A percentile compares a stretch with the other conserved stretches of the same genome.
These are phyloP conservation scores for Penicillium sp. DNA, from an alignment of 2,329 filamentous ascomycete genomes.

Conservation along the genomic window DNA sequence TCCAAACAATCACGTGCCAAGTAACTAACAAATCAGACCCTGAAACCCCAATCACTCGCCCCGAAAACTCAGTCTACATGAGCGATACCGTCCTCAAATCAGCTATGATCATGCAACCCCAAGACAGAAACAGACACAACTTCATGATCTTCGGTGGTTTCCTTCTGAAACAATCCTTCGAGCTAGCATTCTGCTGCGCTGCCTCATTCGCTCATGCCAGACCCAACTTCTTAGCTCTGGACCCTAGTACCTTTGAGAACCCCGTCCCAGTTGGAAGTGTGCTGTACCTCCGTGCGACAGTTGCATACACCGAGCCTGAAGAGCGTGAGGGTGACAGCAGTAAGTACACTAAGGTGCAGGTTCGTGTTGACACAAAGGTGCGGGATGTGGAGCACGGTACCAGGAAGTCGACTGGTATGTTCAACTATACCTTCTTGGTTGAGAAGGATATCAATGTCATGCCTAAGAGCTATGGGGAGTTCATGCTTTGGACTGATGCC, in stretches of 20 bases:
- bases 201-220: slow-evolving; percentile 68
- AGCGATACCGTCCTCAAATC: slow-evolving; percentile 63
- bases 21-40: slow-evolving; percentile 45
- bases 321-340: slow-evolving; percentile 45
- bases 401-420: slow-evolving; percentile 68
- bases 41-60: slow-evolving; percentile 54
- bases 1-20: neutral
- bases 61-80: slow-evolving; percentile 62
- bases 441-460: slow-evolving; percentile 65
- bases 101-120: slow-evolving; percentile 74
- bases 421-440: slow-evolving; percentile 73
- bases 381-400: slow-evolving; percentile 69
- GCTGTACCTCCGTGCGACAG: slow-evolving; percentile 69
- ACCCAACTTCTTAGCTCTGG: slow-evolving; percentile 70
- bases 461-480: slow-evolving; percentile 63
- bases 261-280: slow-evolving; percentile 74
- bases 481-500: slow-evolving; percentile 66
- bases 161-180: slow-evolving; percentile 72
- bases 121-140: slow-evolving; percentile 68
- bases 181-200: slow-evolving; percentile 73
- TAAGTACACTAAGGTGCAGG: slow-evolving; percentile 64
- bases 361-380: slow-evolving; percentile 71
- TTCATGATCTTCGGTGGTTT: slow-evolving; percentile 80
- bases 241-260: slow-evolving; percentile 73
- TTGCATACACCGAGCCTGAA: slow-evolving; percentile 70